Conservation (phyloP, 495 filamentous ascomycete genomes). For the Aspergillus saccharolyticus region DNA sequence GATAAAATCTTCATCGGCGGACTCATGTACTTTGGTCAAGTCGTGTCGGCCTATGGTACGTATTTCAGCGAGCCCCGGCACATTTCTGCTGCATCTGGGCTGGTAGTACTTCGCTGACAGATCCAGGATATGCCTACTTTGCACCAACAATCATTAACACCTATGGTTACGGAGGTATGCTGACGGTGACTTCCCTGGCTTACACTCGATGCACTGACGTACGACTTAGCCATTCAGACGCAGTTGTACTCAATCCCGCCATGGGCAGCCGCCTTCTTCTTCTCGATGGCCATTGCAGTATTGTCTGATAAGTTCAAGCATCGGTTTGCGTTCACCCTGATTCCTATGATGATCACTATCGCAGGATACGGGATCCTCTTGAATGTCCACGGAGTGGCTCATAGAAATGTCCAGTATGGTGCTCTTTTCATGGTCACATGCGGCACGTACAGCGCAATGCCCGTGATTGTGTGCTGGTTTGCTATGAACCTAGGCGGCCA, state of each 20-base stretch:
- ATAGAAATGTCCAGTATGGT: constrained; percentile 59
- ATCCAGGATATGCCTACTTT: constrained; percentile 65
- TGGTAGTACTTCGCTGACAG: constrained; percentile 4
- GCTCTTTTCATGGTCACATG: constrained; percentile 68
- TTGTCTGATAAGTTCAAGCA: constrained; percentile 64
- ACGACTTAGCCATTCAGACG: constrained; percentile 54
- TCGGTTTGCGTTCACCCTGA: constrained; percentile 68
- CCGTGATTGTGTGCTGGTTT: constrained; percentile 87
- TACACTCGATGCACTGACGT: constrained; percentile 20
- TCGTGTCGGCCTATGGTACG: constrained; percentile 78
- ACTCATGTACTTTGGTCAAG: constrained; percentile 78
- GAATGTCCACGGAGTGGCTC: constrained; percentile 51
- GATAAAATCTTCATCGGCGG: constrained; percentile 70
- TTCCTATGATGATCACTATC: constrained; percentile 59
- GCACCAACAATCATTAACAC: constrained; percentile 68
- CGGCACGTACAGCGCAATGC: constrained; percentile 67
- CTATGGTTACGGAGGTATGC: constrained; percentile 52
- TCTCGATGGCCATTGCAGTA: constrained; percentile 68
- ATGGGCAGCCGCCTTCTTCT: constrained; percentile 72
- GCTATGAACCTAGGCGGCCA: constrained; percentile 90
- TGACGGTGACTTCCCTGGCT: background rate
- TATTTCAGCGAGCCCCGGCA: constrained; percentile 11
- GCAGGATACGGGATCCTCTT: constrained; percentile 70
- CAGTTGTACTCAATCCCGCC: constrained; percentile 82
- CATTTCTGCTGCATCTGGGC: background rate